phyloP scores from a whole-genome alignment of 1,284 basidiomycete genomes.

The Moesziomyces sp. region DNA sequence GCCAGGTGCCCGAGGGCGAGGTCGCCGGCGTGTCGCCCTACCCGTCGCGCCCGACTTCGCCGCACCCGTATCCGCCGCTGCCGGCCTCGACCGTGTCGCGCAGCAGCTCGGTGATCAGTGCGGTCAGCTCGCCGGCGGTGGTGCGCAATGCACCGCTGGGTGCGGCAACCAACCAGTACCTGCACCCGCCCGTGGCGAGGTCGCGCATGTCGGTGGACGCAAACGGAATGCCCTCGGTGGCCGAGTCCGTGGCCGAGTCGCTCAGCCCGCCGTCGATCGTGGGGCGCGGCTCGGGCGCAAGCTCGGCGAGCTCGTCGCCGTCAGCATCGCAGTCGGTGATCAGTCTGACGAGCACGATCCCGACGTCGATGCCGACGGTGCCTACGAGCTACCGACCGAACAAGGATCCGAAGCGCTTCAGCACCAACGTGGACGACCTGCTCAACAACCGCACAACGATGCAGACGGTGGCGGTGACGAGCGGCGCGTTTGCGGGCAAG shows the following conservation, averaged over 20 bases:
- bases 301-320: conserved; percentile 36
- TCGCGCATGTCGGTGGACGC: conserved; percentile 40
- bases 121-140: conserved; percentile 45
- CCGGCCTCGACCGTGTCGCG: conserved; percentile 51
- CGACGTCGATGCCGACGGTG: conserved; percentile 47
- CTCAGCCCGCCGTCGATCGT: conserved; percentile 20
- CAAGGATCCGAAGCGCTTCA: conserved; percentile 52
- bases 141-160: conserved; percentile 61
- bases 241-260: conserved; percentile 24
- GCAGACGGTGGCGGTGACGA: conserved; percentile 61
- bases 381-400: conserved; percentile 54
- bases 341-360: conserved; percentile 41
- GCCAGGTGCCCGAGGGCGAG: conserved; percentile 34
- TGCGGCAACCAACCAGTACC: conserved; percentile 58
- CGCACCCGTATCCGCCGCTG: conserved; percentile 38
- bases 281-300: conserved; percentile 14
- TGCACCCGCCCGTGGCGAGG: conserved; percentile 48
- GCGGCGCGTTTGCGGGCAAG: conserved; percentile 42
- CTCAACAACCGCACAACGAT: conserved; percentile 63
- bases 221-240: conserved; percentile 15
- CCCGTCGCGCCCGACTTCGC: conserved; percentile 34
- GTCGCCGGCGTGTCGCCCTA: conserved; percentile 17
- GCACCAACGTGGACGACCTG: conserved; percentile 53
- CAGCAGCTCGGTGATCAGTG: conserved; percentile 47
- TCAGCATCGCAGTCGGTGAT: conserved; percentile 48